phyloP scores from a whole-genome alignment of 2,329 filamentous ascomycete species.

The Ceratocystis albifundus region DNA sequence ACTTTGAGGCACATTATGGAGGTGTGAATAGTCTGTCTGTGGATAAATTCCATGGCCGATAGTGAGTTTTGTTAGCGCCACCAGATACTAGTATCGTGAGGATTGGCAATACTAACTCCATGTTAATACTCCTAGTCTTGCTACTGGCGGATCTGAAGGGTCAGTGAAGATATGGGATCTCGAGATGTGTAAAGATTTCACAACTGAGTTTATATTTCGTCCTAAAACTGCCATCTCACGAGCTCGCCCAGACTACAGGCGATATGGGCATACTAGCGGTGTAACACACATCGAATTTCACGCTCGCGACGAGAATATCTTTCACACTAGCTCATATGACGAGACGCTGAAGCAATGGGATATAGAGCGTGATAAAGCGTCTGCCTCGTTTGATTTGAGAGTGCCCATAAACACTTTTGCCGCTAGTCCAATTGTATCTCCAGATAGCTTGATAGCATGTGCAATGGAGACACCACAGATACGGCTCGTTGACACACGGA shows the following conservation, averaged over 20 bases:
- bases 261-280: constrained; percentile 50
- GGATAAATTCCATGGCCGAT: constrained; percentile 68
- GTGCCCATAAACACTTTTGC: constrained; percentile 66
- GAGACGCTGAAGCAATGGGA: constrained; percentile 65
- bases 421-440: constrained; percentile 54
- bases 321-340: constrained; percentile 68
- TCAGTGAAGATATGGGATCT: constrained; percentile 82
- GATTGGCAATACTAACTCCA: not conserved
- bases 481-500: constrained; percentile 57
- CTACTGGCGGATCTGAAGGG: constrained; percentile 78
- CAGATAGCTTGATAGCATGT: constrained; percentile 70
- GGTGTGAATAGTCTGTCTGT: constrained; percentile 71
- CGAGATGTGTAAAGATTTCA: constrained; percentile 44
- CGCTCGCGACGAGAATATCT: constrained; percentile 63
- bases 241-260: constrained; percentile 29
- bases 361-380: constrained; percentile 48
- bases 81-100: not conserved
- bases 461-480: constrained; percentile 78
- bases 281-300: constrained; percentile 69
- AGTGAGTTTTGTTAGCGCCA: constrained; percentile 37
- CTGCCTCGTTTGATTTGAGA: constrained; percentile 56
- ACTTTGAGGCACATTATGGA: constrained; percentile 52
- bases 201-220: constrained; percentile 39
- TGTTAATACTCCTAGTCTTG: constrained; percentile 42
- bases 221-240: constrained; percentile 43